These are phyloP conservation scores for Rhamnella rubrinervis DNA, from an alignment of 331 rosid species.

Conservation along the genomic window DNA sequence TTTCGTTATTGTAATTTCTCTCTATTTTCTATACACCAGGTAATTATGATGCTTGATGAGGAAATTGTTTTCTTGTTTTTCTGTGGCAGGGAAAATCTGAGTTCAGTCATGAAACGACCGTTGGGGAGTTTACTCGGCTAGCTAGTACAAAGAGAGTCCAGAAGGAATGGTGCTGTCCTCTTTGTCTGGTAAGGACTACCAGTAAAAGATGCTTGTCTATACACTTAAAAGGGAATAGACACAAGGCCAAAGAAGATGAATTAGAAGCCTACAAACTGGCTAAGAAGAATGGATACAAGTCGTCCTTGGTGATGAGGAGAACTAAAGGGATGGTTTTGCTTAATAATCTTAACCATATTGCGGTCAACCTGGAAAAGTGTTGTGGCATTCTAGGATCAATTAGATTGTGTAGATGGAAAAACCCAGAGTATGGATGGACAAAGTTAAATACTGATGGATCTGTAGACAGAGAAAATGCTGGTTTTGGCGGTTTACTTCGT, in stretches of 20 bases:
- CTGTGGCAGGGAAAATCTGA: slow-evolving; percentile 38
- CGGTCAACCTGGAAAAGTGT: slow-evolving; percentile 23
- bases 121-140: slow-evolving; percentile 15
- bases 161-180: slow-evolving; percentile 64
- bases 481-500: slow-evolving; percentile 62
- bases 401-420: slow-evolving; percentile 49
- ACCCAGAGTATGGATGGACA: slow-evolving; percentile 57
- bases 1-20: no score
- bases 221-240: slow-evolving; percentile 56
- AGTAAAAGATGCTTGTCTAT: slow-evolving; percentile 41
- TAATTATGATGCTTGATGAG: background rate
- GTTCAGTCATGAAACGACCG: slow-evolving; percentile 10
- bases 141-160: slow-evolving; percentile 37
- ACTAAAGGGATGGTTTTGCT: slow-evolving; percentile 40
- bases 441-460: slow-evolving; percentile 72
- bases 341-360: slow-evolving; percentile 46
- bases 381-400: slow-evolving; percentile 36
- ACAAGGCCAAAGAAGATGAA: slow-evolving; percentile 32
- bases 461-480: slow-evolving; percentile 29
- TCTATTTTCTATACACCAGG: background rate
- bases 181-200: slow-evolving; percentile 47
- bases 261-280: slow-evolving; percentile 15
- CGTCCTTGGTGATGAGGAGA: slow-evolving; percentile 25
- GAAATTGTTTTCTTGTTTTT: slow-evolving; percentile 4
- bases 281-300: slow-evolving; percentile 18